Evolutionary conservation across 139 green algal species (phyloP), one percentile per base, ranked within the genome.

Genomic region (Tetradesmus lagerheimii): DNA sequence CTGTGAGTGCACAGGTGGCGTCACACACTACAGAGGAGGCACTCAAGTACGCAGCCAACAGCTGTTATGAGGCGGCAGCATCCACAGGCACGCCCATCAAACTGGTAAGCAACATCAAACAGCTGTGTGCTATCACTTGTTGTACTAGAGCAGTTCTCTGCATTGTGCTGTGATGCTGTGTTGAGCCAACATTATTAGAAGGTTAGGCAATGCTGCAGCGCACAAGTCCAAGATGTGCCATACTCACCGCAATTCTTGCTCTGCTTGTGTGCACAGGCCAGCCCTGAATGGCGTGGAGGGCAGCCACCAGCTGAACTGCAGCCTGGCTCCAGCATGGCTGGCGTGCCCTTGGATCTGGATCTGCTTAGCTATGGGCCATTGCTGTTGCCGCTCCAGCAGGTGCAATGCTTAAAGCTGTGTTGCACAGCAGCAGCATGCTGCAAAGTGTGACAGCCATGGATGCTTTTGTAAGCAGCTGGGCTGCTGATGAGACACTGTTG

Each of bases 401-500:
- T 6, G 9, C 80, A 9, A 9, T 34, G 66, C 29, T 76, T 8
- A 14, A 4, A 38, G 6, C 66, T 35, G n/a, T 76, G 5, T 12
- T 76, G 66, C 5, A 25, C 66, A 76, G 66, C 66, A 14, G 29
- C 66, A n/a, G 29, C 50, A 76, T 86, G 80, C 80, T 50, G 50
- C 31, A 38, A 8, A 76, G 80, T 25, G 41, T 47, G 15, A 31
- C 14, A 35, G 45, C 71, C 15, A 76, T 86, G 4, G 15, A 86
- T 31, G 34, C 20, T 5, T 86, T 86, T 50, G 71, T 76, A 18
- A 34, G 31, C 47, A 86, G 80, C 80, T 76, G n/a, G 41, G 47
- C 34, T 31, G 39, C 31, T 3, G n/a, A 47, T 53, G 39, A 66
- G 53, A 12, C 47, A 47, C 12, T 20, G 15, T 31, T 86, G 29